Percentiles rank a stretch among this genome's conserved stretches.
Evolutionary conservation across 1,139 yeast genomes (phyloP).

Genomic region (Debaryomyces coudertii): DNA sequence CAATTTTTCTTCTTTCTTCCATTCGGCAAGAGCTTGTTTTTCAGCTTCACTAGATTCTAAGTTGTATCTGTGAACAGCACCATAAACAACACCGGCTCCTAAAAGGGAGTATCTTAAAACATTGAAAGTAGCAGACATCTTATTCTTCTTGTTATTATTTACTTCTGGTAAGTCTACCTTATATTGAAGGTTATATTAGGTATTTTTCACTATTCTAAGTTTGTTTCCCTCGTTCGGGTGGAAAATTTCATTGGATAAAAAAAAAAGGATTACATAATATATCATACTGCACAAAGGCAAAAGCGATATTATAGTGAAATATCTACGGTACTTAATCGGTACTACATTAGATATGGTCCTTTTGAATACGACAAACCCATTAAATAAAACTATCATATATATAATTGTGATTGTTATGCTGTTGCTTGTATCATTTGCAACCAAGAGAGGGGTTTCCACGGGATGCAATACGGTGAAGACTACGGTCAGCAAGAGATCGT

Average conservation of each 20-base stretch:
- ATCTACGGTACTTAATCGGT: background rate
- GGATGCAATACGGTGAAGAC: conserved; percentile 15
- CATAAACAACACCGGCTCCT: conserved; percentile 87
- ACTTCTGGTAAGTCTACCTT: background rate
- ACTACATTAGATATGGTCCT: conserved; percentile 1
- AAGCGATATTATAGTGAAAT: background rate
- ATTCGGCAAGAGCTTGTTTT: conserved; percentile 61
- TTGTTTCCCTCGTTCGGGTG: conserved; percentile 9
- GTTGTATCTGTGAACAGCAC: conserved; percentile 80
- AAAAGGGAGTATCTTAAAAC: conserved; percentile 92
- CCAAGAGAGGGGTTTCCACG: conserved; percentile 25
- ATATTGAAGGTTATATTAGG: background rate
- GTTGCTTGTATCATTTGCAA: conserved; percentile 32
- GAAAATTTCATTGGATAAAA: conserved; percentile 17
- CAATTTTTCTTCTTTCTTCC: conserved; percentile 70
- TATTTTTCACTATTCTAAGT: conserved; percentile 1
- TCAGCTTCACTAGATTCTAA: conserved; percentile 64
- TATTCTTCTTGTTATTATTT: conserved; percentile 2
- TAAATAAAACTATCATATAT: conserved; percentile 15
- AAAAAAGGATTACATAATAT: conserved; percentile 9
- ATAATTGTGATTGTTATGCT: conserved; percentile 29
- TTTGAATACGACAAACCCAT: background rate
- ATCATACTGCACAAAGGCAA: conserved; percentile 8
- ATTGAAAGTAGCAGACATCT: conserved; percentile 48
- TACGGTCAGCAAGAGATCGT: conserved; percentile 16